These are phyloP conservation scores for Excoecaria cochinchinensis DNA, from an alignment of 345 rosid genomes.

Conservation along the genomic window DNA sequence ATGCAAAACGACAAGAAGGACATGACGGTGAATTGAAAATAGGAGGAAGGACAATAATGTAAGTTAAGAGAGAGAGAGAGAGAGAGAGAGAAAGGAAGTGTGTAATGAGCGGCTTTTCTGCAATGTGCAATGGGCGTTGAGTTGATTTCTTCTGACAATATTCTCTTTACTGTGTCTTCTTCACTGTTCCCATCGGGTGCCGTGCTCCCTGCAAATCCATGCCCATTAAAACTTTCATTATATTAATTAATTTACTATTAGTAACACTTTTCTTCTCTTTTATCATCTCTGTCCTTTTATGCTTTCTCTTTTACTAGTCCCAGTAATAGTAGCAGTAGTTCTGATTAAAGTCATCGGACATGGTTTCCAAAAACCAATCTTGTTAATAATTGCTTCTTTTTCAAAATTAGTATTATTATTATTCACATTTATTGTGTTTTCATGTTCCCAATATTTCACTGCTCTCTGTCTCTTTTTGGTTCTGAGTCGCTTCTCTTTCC, in stretches of 20 bases:
- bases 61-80: not conserved
- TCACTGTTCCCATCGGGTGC: conserved; percentile 23
- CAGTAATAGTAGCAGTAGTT: not conserved
- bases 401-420: not conserved
- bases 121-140: not conserved
- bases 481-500: no score
- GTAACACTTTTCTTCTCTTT: not conserved
- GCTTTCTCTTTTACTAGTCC: not conserved
- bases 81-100: not conserved
- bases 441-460: conserved; percentile 18
- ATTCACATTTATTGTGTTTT: conserved; percentile 15
- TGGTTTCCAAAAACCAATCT: not conserved
- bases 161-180: conserved; percentile 49
- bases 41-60: conserved; percentile 9
- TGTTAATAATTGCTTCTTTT: not conserved
- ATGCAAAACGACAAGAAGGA: not conserved
- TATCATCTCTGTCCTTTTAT: not conserved
- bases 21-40: not conserved
- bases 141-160: conserved; percentile 55
- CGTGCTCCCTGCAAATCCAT: not conserved
- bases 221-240: no score
- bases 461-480: not conserved
- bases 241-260: not conserved
- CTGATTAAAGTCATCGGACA: no score
- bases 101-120: conserved; percentile 18